phyloP scores from a whole-genome alignment of 176 grass and related monocot species.

The Bromus sterilis region DNA sequence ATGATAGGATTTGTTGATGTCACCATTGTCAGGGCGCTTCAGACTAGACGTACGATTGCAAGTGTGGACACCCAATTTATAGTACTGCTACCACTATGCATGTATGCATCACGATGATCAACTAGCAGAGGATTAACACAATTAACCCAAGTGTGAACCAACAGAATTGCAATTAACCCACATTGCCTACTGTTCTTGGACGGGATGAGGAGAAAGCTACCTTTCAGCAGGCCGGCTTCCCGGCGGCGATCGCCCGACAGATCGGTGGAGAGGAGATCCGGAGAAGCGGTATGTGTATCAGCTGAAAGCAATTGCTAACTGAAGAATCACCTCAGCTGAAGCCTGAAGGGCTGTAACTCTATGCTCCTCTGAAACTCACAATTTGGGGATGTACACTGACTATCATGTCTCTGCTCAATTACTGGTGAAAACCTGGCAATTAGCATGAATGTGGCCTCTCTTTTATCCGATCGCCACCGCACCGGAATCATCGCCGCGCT shows the following conservation, averaged over 20 bases:
- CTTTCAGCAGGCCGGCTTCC: slow-evolving; percentile 26
- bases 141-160: background rate
- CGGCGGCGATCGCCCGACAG: background rate
- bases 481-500: slow-evolving; percentile 27
- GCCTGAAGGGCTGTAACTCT: background rate
- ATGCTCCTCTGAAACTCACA: too few species aligned
- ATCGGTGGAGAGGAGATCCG: background rate
- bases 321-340: slow-evolving; percentile 47
- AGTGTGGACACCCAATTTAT: too few species aligned
- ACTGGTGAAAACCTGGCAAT: background rate
- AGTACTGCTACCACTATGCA: background rate
- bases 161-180: background rate
- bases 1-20: slow-evolving; percentile 29
- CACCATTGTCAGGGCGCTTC: slow-evolving; percentile 36
- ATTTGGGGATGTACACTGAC: background rate
- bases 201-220: slow-evolving; percentile 8
- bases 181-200: background rate
- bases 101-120: background rate
- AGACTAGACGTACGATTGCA: background rate
- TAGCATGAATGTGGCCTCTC: background rate
- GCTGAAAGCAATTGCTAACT: slow-evolving; percentile 85
- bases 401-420: too few species aligned
- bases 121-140: background rate
- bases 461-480: background rate
- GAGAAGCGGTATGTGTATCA: slow-evolving; percentile 26